phyloP scores from a whole-genome alignment of 2,329 filamentous ascomycete genomes.

The Purpureocillium lavendulum region DNA sequence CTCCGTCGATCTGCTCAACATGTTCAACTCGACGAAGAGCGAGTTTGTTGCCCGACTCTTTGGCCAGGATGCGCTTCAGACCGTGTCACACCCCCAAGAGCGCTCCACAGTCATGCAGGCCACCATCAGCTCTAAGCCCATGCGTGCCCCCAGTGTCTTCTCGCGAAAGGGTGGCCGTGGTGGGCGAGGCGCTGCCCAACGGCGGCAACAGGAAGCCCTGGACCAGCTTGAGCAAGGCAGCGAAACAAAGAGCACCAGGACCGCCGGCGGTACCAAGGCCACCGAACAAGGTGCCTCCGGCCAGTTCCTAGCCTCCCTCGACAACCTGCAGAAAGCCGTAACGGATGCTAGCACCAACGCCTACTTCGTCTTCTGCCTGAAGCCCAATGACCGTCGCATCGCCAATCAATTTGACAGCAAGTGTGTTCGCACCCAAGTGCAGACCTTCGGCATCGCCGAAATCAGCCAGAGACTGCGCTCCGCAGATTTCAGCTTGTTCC shows the following conservation, averaged over 20 bases:
- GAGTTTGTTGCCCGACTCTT: constrained; percentile 86
- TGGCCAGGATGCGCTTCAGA: constrained; percentile 90
- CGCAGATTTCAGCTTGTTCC: constrained; percentile 90
- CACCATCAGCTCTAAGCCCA: constrained; percentile 89
- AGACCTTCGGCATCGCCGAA: constrained; percentile 92
- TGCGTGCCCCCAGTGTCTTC: constrained; percentile 88
- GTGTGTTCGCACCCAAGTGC: constrained; percentile 88
- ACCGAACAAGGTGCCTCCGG: constrained; percentile 80
- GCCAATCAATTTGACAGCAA: constrained; percentile 99
- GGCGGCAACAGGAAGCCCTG: constrained; percentile 31
- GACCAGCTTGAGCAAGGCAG: constrained; percentile 41
- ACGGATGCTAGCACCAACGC: constrained; percentile 76
- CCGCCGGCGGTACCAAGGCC: constrained; percentile 10
- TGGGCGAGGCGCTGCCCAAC: constrained; percentile 20
- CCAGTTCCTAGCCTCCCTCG: constrained; percentile 82
- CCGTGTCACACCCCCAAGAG: constrained; percentile 87
- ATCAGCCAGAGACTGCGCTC: constrained; percentile 90
- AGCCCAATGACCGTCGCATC: constrained; percentile 93
- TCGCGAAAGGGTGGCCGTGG: constrained; percentile 56
- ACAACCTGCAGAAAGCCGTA: constrained; percentile 84
- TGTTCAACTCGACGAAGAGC: constrained; percentile 82
- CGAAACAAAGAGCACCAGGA: constrained; percentile 36
- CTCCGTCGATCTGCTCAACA: constrained; percentile 89
- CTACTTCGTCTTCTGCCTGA: constrained; percentile 95
- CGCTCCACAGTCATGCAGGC: constrained; percentile 88